Evolutionary conservation across 139 green algal genomes (phyloP).

Genomic region (Trebouxia sp.): DNA sequence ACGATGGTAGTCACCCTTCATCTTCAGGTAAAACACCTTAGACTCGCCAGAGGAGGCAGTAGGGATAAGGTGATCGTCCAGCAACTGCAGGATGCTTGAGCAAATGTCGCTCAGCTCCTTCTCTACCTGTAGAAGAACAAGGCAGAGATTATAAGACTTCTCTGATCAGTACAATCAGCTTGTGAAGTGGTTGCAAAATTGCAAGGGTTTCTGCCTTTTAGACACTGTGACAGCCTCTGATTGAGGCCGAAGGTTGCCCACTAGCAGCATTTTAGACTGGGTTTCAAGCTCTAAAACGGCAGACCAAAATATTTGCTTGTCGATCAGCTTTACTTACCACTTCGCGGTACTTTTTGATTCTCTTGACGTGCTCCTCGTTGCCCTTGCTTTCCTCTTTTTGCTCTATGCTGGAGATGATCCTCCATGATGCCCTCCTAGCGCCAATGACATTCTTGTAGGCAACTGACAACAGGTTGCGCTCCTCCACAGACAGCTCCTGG

Average conservation of each 20-base stretch:
- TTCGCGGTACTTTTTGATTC: constrained; percentile 93
- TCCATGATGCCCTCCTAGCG: constrained; percentile 91
- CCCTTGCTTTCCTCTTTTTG: constrained; percentile 99
- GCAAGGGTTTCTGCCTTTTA: too few species aligned
- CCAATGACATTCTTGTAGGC: constrained; percentile 99
- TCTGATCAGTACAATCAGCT: too few species aligned
- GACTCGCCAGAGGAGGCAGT: constrained; percentile 90
- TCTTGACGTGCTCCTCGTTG: constrained; percentile 91
- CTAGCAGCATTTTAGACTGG: too few species aligned
- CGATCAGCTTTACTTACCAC: constrained; percentile 58
- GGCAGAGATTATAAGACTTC: too few species aligned
- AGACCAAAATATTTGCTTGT: too few species aligned
- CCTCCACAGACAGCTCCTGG: constrained; percentile 96
- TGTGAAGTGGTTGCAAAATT: too few species aligned
- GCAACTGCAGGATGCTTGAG: constrained; percentile 85
- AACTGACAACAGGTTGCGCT: constrained; percentile 98
- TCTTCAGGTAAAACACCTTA: constrained; percentile 99
- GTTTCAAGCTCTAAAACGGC: not conserved
- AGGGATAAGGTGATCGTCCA: constrained; percentile 96
- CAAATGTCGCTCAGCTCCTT: constrained; percentile 90
- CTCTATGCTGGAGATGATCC: constrained; percentile 98
- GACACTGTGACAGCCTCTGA: too few species aligned
- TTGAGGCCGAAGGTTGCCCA: too few species aligned
- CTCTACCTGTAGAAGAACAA: constrained; percentile 67
- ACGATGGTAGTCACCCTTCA: constrained; percentile 96